Base-by-base conservation (phyloP, 495 filamentous ascomycete species). In the Lophium mytilinum region DNA sequence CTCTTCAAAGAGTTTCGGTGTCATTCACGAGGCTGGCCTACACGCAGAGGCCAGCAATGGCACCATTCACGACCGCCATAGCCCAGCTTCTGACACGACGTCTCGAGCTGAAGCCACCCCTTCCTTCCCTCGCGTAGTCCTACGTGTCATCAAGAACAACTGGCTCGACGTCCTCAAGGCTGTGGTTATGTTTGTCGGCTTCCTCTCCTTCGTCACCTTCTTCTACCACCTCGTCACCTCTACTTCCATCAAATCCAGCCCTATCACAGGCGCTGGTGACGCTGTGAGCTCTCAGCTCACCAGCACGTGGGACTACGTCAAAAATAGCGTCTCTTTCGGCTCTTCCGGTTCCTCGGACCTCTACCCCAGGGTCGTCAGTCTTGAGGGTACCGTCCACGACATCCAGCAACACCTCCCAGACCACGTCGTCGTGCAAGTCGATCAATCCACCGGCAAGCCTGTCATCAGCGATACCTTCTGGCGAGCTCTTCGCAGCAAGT, bases 381-480 rank as follows among this genome's bases (percentile, higher is more conserved):
- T 48, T 19, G 45, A 48, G 14, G 9, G 1, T 48, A 21, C 15
- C 45, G 14, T 30, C 21, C 45, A 48, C 2, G n/a, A 47, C 12
- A 45, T 79, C 10, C 50, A 68, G 9, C 14, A 70, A n/a, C 21
- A 60, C 21, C 64, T 80, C 1, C 77, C 77, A 0, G 64, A 70
- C 10, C 36, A 46, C 7, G 14, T 68, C 35, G 57, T 72, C 18
- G 68, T 72, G 53, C 70, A 73, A 33, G 65, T 69, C 21, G 68
- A 69, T 33, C 70, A 77, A 54, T 61, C 69, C 33, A 61, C 62
- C 0, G 78, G 77, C 36, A 72, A 74, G 34, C 50, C 69, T 0
- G 61, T 72, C 42, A 75, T 83, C 46, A 66, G 76, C 1, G 68
- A 78, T 17, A 74, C 78, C 8, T 80, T 83, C 49, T 84, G 78